These are phyloP conservation scores for Oryza brachyantha DNA, from an alignment of 176 grass and related monocot genomes.

Conservation along the genomic window DNA sequence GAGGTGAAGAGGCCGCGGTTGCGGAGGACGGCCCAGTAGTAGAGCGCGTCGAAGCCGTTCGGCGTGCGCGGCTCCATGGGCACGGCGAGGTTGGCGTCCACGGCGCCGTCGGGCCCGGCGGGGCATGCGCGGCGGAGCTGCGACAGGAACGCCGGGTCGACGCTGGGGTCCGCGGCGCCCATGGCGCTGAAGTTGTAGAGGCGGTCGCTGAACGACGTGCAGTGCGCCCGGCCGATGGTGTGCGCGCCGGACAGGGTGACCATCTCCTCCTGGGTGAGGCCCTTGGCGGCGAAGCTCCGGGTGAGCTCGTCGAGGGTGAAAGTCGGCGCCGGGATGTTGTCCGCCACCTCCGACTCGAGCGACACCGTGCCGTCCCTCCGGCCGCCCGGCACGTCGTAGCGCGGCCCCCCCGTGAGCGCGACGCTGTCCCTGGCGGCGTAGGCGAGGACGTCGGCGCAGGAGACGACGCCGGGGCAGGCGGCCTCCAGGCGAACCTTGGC, in stretches of 20 bases:
- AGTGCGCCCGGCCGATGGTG: background rate
- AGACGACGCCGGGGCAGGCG: background rate
- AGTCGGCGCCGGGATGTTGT: background rate
- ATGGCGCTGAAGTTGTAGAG: background rate
- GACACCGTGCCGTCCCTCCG: background rate
- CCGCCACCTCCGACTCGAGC: background rate
- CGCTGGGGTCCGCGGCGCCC: background rate
- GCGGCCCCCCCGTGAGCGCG: background rate
- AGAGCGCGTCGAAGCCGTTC: background rate
- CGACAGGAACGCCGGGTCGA: background rate
- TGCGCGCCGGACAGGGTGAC: background rate
- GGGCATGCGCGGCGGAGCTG: background rate
- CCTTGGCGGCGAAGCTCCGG: background rate
- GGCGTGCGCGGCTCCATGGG: background rate
- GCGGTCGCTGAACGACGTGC: background rate
- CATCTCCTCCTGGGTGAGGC: background rate
- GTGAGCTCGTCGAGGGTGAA: background rate
- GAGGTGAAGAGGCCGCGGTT: background rate
- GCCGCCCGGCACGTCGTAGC: background rate
- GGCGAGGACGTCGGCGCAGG: background rate
- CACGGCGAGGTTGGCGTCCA: background rate
- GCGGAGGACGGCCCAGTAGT: background rate
- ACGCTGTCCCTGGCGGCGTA: background rate
- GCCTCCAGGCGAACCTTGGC: conserved; percentile 21
- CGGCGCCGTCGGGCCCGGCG: background rate